phyloP scores from a whole-genome alignment of 2,329 filamentous ascomycete genomes.

The Claviceps digitariae region DNA sequence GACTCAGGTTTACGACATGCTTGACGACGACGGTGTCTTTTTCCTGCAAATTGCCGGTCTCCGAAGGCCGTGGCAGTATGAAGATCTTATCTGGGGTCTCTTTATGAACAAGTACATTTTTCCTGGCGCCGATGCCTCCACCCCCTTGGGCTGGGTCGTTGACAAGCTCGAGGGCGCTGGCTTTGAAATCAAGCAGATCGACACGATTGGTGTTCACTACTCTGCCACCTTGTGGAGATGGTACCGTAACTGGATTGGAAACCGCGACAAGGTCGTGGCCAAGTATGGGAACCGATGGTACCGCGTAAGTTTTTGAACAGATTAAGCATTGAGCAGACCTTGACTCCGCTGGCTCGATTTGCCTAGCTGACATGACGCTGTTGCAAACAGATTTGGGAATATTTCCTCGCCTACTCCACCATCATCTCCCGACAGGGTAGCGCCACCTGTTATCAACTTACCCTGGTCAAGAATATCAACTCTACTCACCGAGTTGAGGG shows the following conservation, averaged over 20 bases:
- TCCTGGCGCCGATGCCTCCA: slow-evolving; percentile 90
- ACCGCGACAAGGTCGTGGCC: slow-evolving; percentile 79
- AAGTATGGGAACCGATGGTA: slow-evolving; percentile 97
- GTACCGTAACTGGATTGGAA: slow-evolving; percentile 97
- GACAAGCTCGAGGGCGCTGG: slow-evolving; percentile 63
- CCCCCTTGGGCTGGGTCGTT: slow-evolving; percentile 78
- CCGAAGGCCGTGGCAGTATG: slow-evolving; percentile 91
- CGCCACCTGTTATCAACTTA: slow-evolving; percentile 82
- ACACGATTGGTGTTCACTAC: slow-evolving; percentile 95
- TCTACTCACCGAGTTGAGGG: slow-evolving; percentile 74
- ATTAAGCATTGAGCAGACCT: too few relatives aligned
- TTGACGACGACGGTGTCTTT: slow-evolving; percentile 91
- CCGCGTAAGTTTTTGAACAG: slow-evolving; percentile 46
- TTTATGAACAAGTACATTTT: slow-evolving; percentile 99
- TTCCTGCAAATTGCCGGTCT: slow-evolving; percentile 93
- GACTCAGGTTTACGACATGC: slow-evolving; percentile 83
- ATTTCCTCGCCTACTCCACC: slow-evolving; percentile 76
- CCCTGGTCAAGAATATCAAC: slow-evolving; percentile 86
- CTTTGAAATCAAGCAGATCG: slow-evolving; percentile 72
- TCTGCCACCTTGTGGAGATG: slow-evolving; percentile 93
- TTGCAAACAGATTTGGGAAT: slow-evolving; percentile 65
- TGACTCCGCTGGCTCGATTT: too few relatives aligned
- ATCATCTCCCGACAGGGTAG: slow-evolving; percentile 76
- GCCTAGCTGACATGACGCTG: too few relatives aligned
- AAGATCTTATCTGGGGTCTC: slow-evolving; percentile 93